A percentile compares a stretch with the other conserved stretches of the same genome.
These are phyloP conservation scores for Albifimbria verrucaria DNA, from an alignment of 2,329 filamentous ascomycete genomes.

Conservation along the genomic window DNA sequence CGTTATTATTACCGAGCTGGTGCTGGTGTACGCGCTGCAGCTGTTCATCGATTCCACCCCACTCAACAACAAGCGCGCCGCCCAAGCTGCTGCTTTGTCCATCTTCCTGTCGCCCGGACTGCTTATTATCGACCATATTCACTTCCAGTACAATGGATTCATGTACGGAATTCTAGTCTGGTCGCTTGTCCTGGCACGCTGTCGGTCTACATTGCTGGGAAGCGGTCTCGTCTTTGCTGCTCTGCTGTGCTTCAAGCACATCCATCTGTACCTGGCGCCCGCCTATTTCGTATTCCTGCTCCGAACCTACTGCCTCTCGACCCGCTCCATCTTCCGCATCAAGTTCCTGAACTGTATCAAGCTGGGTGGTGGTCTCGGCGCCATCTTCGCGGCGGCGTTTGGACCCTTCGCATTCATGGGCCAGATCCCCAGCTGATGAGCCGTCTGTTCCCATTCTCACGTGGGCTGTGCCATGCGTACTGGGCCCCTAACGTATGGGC, in stretches of 20 bases:
- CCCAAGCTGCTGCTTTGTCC: slow-evolving; percentile 83
- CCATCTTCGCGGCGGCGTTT: slow-evolving; percentile 76
- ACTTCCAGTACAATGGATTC: slow-evolving; percentile 98
- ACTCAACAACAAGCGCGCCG: slow-evolving; percentile 63
- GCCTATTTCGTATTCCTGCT: slow-evolving; percentile 94
- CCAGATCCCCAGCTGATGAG: slow-evolving; percentile 80
- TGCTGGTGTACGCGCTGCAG: slow-evolving; percentile 79
- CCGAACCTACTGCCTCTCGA: slow-evolving; percentile 81
- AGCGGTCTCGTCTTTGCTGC: slow-evolving; percentile 83
- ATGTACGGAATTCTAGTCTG: slow-evolving; percentile 88
- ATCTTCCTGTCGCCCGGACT: slow-evolving; percentile 89
- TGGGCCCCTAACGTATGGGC: slow-evolving; percentile 99
- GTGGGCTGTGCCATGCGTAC: slow-evolving; percentile 94
- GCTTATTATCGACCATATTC: slow-evolving; percentile 95
- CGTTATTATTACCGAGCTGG: slow-evolving; percentile 80
- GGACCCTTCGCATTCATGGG: slow-evolving; percentile 81
- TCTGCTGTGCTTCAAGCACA: slow-evolving; percentile 93
- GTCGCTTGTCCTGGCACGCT: slow-evolving; percentile 79
- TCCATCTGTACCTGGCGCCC: slow-evolving; percentile 92
- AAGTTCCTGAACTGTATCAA: slow-evolving; percentile 78
- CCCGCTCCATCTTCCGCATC: slow-evolving; percentile 71
- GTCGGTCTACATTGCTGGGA: slow-evolving; percentile 68
- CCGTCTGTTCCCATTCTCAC: slow-evolving; percentile 88
- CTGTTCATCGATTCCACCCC: slow-evolving; percentile 74
- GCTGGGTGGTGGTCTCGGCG: slow-evolving; percentile 68